Percentiles rank a stretch among this genome's conserved stretches.
Conservation (phyloP, 2,329 filamentous ascomycete genomes). For the Colletotrichum karsti region DNA sequence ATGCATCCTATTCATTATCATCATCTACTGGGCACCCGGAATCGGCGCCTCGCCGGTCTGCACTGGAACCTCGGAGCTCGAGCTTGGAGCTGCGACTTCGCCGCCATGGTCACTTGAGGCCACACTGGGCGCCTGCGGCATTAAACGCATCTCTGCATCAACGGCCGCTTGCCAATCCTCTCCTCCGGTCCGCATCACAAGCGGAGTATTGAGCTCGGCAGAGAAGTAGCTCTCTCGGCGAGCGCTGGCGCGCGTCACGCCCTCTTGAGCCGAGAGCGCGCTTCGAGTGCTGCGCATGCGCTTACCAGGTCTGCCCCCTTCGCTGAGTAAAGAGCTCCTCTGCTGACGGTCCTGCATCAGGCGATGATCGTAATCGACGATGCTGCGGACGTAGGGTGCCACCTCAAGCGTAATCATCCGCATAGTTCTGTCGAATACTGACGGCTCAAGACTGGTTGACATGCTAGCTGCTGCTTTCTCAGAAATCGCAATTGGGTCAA, state of each 20-base stretch:
- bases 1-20: conserved; percentile 2
- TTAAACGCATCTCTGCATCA: conserved; percentile 19
- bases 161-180: conserved; percentile 45
- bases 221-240: conserved; percentile 79
- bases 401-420: conserved; percentile 76
- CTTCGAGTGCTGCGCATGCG: conserved; percentile 76
- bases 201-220: conserved; percentile 63
- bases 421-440: conserved; percentile 79
- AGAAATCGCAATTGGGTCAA: conserved; percentile 66
- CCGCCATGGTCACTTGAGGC: not conserved
- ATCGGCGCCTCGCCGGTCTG: not conserved
- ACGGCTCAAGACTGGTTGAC: conserved; percentile 65
- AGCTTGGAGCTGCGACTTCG: not conserved
- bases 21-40: conserved; percentile 26
- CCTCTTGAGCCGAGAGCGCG: conserved; percentile 80
- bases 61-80: not conserved
- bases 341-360: conserved; percentile 72
- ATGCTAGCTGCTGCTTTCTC: conserved; percentile 48
- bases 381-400: conserved; percentile 88
- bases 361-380: conserved; percentile 78
- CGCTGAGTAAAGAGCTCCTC: conserved; percentile 68
- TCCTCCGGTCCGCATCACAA: conserved; percentile 73
- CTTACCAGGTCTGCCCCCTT: conserved; percentile 57
- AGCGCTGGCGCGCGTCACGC: conserved; percentile 72
- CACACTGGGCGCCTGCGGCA: not conserved